Evolutionary conservation across 208 protist genomes (phyloP), one percentile per base, ranked within the genome.

Genomic region (Trypanosoma cruzi): DNA sequence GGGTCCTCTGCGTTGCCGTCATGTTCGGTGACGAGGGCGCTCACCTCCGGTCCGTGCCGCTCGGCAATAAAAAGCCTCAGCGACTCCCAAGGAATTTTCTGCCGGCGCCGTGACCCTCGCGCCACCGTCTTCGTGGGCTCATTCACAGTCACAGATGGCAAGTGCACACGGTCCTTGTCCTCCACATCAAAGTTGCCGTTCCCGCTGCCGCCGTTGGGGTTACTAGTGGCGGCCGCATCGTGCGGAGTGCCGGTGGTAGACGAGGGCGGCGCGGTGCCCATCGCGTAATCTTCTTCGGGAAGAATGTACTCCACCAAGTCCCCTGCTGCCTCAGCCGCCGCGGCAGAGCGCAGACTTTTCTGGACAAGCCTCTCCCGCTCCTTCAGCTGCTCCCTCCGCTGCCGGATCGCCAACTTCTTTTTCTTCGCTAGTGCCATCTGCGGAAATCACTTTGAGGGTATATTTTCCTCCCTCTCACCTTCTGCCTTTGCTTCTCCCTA

Each of bases 1-100:
- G 99, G 98, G 79, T 99, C 98, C 18, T 82, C 64, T 13, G 98
- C 81, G 68, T 97, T 99, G 40, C 97, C 93, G 76, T 99, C 99
- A 75, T 98, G 96, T 65, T 98, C 71, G 50, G 98, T 96, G 0
- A 99, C 97, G 0, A 99, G 66, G 46, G 98, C 97, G 1, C 73
- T 65, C 22, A 71, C 82, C 44, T 73, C 75, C 0, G 67, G 49
- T 8, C 84, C 80, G 62, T 76, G 86, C 28, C 64, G 67, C 64
- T 68, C 60, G 20, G 65, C 79, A 10, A 86, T 83, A 5, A 48
- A 28, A 29, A 89, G 44, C 73, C 91, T 94, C 55, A 94, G 68
- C 48, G 68, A 55, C 72, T 90, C 78, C 85, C 85, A 91, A 4
- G 83, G 64, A 55, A 94, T 79, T 37, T 80, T 82, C 52, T 76